Base-by-base conservation (phyloP, 2,329 filamentous ascomycete genomes). In the Trichoderma pleuroti region DNA sequence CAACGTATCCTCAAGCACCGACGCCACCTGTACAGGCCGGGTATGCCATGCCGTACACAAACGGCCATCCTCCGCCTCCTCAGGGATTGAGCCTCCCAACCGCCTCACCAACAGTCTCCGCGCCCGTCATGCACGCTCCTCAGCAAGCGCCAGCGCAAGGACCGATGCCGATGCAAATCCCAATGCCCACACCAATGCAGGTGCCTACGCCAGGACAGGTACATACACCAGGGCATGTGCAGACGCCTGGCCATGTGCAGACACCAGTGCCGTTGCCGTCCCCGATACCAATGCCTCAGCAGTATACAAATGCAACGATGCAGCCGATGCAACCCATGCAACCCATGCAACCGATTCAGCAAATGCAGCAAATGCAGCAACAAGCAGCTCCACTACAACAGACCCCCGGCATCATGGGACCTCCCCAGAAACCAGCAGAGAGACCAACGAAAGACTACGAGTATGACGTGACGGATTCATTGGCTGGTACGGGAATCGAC, bases 401-500 rank as follows among this genome's bases (percentile, higher is more conserved):
- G 68, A 73, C 73, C 8, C 74, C 78, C 12, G 79, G 76, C 14
- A 70, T 78, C 63, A 90, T 88, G 87, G 86, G 86, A 0, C 88
- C 83, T 72, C 89, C 87, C 76, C 90, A 86, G 76, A 88, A 87
- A 76, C 88, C 85, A 71, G 84, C 85, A 21, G 91, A 92, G 70
- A 85, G 85, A 74, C 87, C 89, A 56, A 85, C 87, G 14, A 93
- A 90, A 74, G 86, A 86, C 68, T 84, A 85, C 70, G 83, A 88
- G 70, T 89, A 94, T 75, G 93, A 97, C 76, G 87, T 94, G 59
- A 93, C 91, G 74, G 94, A 98, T 81, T 92, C 94, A 64, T 82
- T 97, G 68, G 91, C 91, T 21, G 93, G 92, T 21, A 95, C 93
- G 18, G 94, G 93, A 63, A 93, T 98, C 73, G 93, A 97, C 82